These are phyloP conservation scores for Cladosporium colombiae DNA, from an alignment of 2,329 filamentous ascomycete genomes.

Conservation along the genomic window DNA sequence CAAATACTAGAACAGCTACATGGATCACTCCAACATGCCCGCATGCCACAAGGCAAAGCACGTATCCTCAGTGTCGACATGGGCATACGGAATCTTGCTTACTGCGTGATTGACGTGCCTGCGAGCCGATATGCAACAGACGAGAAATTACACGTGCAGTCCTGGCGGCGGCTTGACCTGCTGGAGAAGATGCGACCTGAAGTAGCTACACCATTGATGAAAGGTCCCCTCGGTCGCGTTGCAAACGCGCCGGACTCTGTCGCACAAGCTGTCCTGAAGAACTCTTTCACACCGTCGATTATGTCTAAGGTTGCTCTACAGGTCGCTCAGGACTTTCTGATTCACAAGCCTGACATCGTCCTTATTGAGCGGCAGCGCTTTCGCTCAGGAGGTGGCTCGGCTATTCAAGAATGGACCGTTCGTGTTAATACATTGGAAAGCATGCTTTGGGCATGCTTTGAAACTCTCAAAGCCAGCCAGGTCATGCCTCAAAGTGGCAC, in stretches of 20 bases:
- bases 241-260: neutral
- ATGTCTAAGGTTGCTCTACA: constrained; percentile 59
- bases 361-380: constrained; percentile 69
- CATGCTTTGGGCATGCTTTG: constrained; percentile 73
- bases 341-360: constrained; percentile 64
- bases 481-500: too few species aligned
- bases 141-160: constrained; percentile 26
- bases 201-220: neutral
- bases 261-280: neutral
- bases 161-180: constrained; percentile 42
- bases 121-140: neutral
- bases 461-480: constrained; percentile 53
- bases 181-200: constrained; percentile 20
- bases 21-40: neutral
- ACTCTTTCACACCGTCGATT: constrained; percentile 46
- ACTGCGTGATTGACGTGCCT: constrained; percentile 54
- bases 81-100: constrained; percentile 80
- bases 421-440: constrained; percentile 79
- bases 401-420: constrained; percentile 79
- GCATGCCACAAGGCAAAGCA: constrained; percentile 25
- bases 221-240: neutral
- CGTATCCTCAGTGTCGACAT: constrained; percentile 78
- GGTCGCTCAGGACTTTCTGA: constrained; percentile 54
- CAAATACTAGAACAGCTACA: constrained; percentile 28
- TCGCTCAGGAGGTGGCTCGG: constrained; percentile 63